A percentile compares a stretch with the other conserved stretches of the same genome.
Evolutionary conservation across 768 basidiomycete species (phyloP).

Genomic region (Tulasnella calospora): DNA sequence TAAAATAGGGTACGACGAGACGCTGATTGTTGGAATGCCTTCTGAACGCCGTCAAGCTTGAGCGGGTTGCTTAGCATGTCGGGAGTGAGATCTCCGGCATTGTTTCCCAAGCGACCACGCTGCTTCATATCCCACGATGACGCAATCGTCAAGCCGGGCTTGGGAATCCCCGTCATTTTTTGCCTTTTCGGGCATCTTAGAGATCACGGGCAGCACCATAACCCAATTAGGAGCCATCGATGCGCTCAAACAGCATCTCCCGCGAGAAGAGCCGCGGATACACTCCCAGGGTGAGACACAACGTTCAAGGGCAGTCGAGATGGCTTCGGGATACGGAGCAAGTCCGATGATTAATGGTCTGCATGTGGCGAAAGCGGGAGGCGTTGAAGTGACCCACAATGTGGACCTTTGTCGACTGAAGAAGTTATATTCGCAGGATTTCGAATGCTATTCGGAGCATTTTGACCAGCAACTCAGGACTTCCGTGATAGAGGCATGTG

Average conservation of each 20-base stretch:
- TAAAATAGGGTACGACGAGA: background rate
- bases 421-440: background rate
- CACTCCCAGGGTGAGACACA: slow-evolving; percentile 1
- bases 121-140: background rate
- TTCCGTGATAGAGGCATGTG: background rate
- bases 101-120: background rate
- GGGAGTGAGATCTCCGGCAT: background rate
- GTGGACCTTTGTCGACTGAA: background rate
- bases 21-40: background rate
- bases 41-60: background rate
- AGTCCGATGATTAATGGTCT: background rate
- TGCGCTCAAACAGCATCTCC: slow-evolving; percentile 1
- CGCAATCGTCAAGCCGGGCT: background rate
- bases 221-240: slow-evolving; percentile 5
- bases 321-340: background rate
- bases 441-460: background rate
- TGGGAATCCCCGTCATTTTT: background rate
- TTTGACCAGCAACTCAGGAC: background rate
- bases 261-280: slow-evolving; percentile 2
- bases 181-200: background rate
- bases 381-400: background rate
- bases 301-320: slow-evolving; percentile 2
- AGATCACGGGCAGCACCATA: background rate
- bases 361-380: background rate
- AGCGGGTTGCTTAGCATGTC: background rate